Percentiles rank a stretch among this genome's conserved stretches.
phyloP scores from a whole-genome alignment of 1,139 yeast species.

The Geotrichum carabidarum region DNA sequence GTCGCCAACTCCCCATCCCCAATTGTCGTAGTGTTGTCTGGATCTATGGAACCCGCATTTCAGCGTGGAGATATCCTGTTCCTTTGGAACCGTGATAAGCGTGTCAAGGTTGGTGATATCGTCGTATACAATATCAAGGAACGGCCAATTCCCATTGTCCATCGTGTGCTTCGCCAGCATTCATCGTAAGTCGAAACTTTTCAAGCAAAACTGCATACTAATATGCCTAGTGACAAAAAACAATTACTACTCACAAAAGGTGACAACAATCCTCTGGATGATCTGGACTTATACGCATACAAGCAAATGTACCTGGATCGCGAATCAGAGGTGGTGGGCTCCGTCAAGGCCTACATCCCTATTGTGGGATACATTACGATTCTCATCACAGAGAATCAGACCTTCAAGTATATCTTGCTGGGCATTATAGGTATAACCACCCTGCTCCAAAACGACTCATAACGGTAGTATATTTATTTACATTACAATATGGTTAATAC shows the following conservation, averaged over 20 bases:
- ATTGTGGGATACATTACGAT: constrained; percentile 87
- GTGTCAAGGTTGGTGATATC: constrained; percentile 80
- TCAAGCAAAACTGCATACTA: constrained; percentile 25
- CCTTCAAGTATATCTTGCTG: constrained; percentile 64
- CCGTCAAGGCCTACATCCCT: constrained; percentile 91
- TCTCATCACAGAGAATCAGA: constrained; percentile 80
- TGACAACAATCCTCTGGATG: constrained; percentile 92
- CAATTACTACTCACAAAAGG: constrained; percentile 90
- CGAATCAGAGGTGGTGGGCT: constrained; percentile 74
- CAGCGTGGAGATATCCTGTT: constrained; percentile 94
- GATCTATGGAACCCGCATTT: constrained; percentile 99
- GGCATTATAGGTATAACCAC: constrained; percentile 57
- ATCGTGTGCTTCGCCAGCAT: constrained; percentile 85
- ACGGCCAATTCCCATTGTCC: constrained; percentile 88
- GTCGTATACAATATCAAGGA: constrained; percentile 89
- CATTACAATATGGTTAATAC: constrained; percentile 21
- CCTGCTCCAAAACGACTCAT: constrained; percentile 35
- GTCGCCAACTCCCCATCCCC: constrained; percentile 86
- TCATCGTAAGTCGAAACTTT: constrained; percentile 28
- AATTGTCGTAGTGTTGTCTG: constrained; percentile 91
- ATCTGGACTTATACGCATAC: constrained; percentile 74
- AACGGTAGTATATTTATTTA: constrained; percentile 1
- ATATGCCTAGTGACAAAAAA: constrained; percentile 37
- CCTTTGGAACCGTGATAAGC: constrained; percentile 75
- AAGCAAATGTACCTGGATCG: constrained; percentile 74